Base-by-base conservation (phyloP, 495 filamentous ascomycete genomes). In the Penicillium salamii region DNA sequence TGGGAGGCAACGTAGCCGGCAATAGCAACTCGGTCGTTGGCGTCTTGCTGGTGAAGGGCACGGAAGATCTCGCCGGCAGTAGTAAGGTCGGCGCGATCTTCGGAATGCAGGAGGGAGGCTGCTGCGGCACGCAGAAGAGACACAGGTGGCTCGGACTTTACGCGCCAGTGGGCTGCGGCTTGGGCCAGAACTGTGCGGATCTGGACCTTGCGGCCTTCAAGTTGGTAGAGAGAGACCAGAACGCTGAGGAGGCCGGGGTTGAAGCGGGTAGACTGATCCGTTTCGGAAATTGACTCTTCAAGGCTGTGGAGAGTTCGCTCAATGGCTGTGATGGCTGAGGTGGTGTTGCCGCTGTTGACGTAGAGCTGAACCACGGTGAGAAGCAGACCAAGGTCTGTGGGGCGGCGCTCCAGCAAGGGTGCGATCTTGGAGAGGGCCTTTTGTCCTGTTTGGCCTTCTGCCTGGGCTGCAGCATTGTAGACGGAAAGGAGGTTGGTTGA, bases 341-440 rank as follows among this genome's bases (percentile, higher is more conserved):
- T 84, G 42, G 83, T 81, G 62, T 96, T 96, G 24, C 86, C 81
- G 31, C 74, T 78, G 35, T 80, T 74, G 13, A 96, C 72, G 58
- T 95, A 91, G 31, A 97, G 80, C 62, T 97, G 91, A 6, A 92
- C 80, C 14, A 90, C 81, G 11, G 89, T 92, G 33, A 97, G 72
- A 7, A 89, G 72, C 3, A 97, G 75, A 7, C 93, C 95, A 23
- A 97, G 70, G 59, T 99, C 91, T 50, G 81, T 82, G 0, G 91
- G 90, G 18, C 87, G 77, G 45, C 81, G 81, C 52, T 89, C 85
- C 8, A 95, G 72, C n/a, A 92, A 62, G 0, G 87, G 80, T 1
- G 90, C 69, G 15, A 96, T 80, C 28, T 81, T 65, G 57, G 86
- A 88, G n/a, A 96, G 66, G 13, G 83, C 85, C 14, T 84, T 75